Evolutionary conservation across 2,329 filamentous ascomycete genomes (phyloP), one percentile per base, ranked within the genome.

Genomic region (Annulohypoxylon truncatum): DNA sequence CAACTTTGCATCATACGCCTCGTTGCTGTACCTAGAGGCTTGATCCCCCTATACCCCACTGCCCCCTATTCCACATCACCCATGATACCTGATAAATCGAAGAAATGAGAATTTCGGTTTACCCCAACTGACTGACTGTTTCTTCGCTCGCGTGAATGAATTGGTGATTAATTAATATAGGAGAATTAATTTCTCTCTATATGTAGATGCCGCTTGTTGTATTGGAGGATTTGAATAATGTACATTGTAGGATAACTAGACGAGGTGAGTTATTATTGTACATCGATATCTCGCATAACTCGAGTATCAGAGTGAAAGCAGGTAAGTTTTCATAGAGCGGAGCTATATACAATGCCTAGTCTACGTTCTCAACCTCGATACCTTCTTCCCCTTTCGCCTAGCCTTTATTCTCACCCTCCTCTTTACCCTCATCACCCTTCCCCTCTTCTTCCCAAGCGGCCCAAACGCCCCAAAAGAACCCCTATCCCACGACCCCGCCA

Each of bases 381-480:
- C 1, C 38, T 42, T 22, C 18, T 4, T 20, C 18, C 38, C 38
- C 38, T 10, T 7, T 42, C 35, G n/a, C 15, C 35, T 4, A 5
- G 5, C 15, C 3, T 8, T 9, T 9, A 15, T 12, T 20, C 10
- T 8, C 38, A 40, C 6, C 3, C 35, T 20, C 15, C 4, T 7
- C 26, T 4, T 26, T 4, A n/a, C 26, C 24, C 24, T 18, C 1
- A 42, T 10, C 24, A n/a, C 44, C 44, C 13, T 10, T 4, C 9
- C 44, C 44, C 13, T 10, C 12, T n/a, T n/a, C 10, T 15, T 29
- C 44, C 3, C 4, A 9, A 59, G 24, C 24, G 47, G 1, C 12
- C 46, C 56, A 31, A 72, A 74, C 24, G 47, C 1, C 12, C 46
- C 56, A 31, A 72, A 74, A 5, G 68, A 51, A 8, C 68, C 53